Base-by-base conservation (phyloP, 768 basidiomycete species). In the Lactifluus rugatus region DNA sequence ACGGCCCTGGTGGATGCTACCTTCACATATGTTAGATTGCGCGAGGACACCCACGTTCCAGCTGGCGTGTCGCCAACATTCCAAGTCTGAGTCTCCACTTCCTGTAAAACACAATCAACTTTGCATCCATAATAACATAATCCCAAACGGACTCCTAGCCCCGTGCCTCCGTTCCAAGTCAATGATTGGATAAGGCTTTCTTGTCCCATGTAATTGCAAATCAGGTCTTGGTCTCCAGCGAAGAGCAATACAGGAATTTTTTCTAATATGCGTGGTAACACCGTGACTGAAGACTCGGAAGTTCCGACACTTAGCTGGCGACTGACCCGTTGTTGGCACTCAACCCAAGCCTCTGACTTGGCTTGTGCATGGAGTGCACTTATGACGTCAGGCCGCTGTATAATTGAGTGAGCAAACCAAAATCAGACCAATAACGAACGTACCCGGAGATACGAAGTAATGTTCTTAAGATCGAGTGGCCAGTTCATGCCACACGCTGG, bases 401-500 rank as follows among this genome's bases (percentile, higher is more conserved):
- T 46, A 32, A 36, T 10, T 37, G 28, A 46, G 54, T 39, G 3
- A 50, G 45, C 13, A 9, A 32, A 23, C 45, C 1, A 16, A 28
- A 46, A 45, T 5, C 26, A 6, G 21, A 28, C 17, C 26, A 44
- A 37, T 41, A 45, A 19, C 13, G 28, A 32, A 75, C 89, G 52
- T 68, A 96, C 95, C 26, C 81, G 82, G 5, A 99, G 81, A 68
- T 93, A 95, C 1, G 74, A 71, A 17, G 84, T 86, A 9, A 98
- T 74, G 48, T 83, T 80, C 3, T 76, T 70, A 48, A 98, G 82
- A 66, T 93, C 91, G 34, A 85, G 84, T 7, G 94, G 95, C 95
- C 94, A 99, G 72, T 93, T 95, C 92, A 95, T 89, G 2, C 95
- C 96, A 70, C 96, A 99, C 0, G 82, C 86, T 17, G 96, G 96